Evolutionary conservation across 1,139 yeast species (phyloP).

Genomic region (Magnusiomyces paraingens): DNA sequence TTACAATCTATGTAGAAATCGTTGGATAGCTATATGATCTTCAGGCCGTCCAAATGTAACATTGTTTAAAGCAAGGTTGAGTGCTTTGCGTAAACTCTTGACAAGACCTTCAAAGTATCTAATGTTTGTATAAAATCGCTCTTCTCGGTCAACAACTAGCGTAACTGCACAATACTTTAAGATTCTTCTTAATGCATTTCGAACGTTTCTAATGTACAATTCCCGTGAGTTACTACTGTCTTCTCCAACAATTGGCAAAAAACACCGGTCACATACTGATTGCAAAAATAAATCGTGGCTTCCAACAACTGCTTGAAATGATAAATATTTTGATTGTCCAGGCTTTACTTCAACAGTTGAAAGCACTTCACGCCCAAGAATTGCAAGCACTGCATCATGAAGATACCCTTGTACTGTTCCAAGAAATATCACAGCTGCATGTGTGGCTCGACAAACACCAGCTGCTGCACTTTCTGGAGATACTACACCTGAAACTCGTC

Average conservation of each 20-base stretch:
- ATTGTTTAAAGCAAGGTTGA: conserved; percentile 1
- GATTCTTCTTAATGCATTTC: neutral
- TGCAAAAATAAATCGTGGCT: conserved; percentile 1
- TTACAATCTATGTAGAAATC: conserved; percentile 1
- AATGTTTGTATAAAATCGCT: neutral
- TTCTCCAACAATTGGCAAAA: neutral
- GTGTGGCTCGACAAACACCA: neutral
- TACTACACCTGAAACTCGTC: too few relatives aligned
- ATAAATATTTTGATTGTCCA: neutral
- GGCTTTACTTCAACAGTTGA: neutral
- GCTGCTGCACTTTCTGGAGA: too few relatives aligned
- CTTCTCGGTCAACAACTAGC: neutral
- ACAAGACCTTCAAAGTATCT: neutral
- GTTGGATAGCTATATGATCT: neutral
- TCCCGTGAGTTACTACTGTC: neutral
- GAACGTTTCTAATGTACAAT: neutral
- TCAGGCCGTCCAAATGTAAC: conserved; percentile 1
- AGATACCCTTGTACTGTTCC: neutral
- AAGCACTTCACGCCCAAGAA: neutral
- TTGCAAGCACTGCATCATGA: conserved; percentile 1
- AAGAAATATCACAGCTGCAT: conserved; percentile 1
- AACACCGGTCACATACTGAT: conserved; percentile 4
- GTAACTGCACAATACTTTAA: conserved; percentile 4
- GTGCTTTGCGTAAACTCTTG: neutral
- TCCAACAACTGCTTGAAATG: conserved; percentile 2